phyloP scores from a whole-genome alignment of 176 grass and related monocot genomes.

The Eragrostis nindensis region DNA sequence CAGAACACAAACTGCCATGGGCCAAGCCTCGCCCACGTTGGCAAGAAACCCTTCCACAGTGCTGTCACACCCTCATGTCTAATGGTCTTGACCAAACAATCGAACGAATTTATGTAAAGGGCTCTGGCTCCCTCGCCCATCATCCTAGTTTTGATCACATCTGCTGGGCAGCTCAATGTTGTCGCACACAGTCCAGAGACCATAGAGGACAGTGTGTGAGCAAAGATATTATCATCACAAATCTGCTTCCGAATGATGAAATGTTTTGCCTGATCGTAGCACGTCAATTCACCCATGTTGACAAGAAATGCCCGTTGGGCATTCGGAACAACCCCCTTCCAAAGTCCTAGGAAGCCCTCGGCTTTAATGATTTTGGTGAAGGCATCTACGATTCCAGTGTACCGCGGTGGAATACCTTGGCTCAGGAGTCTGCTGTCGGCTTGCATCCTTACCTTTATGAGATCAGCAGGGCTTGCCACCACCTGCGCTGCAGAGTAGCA shows the following conservation, averaged over 20 bases:
- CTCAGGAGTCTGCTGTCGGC: slow-evolving; percentile 59
- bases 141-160: slow-evolving; percentile 91
- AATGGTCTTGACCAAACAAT: slow-evolving; percentile 79
- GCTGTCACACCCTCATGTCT: slow-evolving; percentile 58
- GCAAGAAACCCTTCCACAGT: slow-evolving; percentile 90
- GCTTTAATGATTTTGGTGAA: slow-evolving; percentile 61
- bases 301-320: slow-evolving; percentile 87
- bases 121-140: slow-evolving; percentile 53
- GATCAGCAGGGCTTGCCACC: slow-evolving; percentile 76
- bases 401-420: slow-evolving; percentile 58
- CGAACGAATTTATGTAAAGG: slow-evolving; percentile 78
- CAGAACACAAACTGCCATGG: slow-evolving; percentile 96
- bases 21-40: slow-evolving; percentile 85
- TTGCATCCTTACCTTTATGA: slow-evolving; percentile 94
- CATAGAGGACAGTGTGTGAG: slow-evolving; percentile 72
- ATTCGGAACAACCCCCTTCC: slow-evolving; percentile 75
- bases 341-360: slow-evolving; percentile 68
- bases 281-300: slow-evolving; percentile 85
- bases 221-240: slow-evolving; percentile 67
- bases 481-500: slow-evolving; percentile 58
- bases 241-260: slow-evolving; percentile 65
- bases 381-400: slow-evolving; percentile 60
- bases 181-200: slow-evolving; percentile 69
- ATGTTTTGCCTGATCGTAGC: slow-evolving; percentile 85
- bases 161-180: slow-evolving; percentile 75